Evolutionary conservation across 768 basidiomycete species (phyloP).

Genomic region (Russula brevipes): DNA sequence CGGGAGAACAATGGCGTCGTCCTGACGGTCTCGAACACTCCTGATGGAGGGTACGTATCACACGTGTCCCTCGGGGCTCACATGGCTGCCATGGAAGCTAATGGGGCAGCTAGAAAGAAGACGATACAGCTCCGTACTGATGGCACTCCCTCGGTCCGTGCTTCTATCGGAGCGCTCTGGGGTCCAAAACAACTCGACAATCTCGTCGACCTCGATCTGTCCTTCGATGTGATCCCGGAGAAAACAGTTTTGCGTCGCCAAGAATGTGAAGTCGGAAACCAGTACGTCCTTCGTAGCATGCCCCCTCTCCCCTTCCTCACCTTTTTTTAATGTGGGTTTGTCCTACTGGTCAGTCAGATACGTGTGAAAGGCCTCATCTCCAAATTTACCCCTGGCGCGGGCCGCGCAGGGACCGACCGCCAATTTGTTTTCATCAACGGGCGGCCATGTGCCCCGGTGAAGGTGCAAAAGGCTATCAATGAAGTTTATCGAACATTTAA

Average conservation of each 20-base stretch:
- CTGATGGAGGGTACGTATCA: constrained; percentile 59
- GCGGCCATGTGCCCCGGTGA: constrained; percentile 74
- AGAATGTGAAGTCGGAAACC: constrained; percentile 24
- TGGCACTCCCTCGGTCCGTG: constrained; percentile 55
- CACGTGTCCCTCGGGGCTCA: background rate
- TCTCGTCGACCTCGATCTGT: constrained; percentile 66
- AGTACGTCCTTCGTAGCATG: background rate
- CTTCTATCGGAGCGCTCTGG: constrained; percentile 75
- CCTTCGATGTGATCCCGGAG: constrained; percentile 66
- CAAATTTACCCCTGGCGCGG: constrained; percentile 68
- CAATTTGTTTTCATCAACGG: constrained; percentile 95
- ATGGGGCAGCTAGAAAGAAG: constrained; percentile 44
- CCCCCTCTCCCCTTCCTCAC: too few relatives aligned
- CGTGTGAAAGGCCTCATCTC: constrained; percentile 76
- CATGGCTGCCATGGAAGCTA: background rate
- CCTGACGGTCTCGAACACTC: constrained; percentile 64
- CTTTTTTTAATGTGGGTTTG: constrained; percentile 11
- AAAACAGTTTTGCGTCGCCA: constrained; percentile 43
- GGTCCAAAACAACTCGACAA: constrained; percentile 74
- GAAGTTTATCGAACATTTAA: constrained; percentile 89
- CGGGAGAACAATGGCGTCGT: constrained; percentile 56
- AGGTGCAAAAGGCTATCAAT: constrained; percentile 85
- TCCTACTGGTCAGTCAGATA: constrained; percentile 36
- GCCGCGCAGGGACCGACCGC: constrained; percentile 72
- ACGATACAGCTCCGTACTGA: constrained; percentile 67